These are phyloP conservation scores for Bonnemaisonia californica DNA, from an alignment of 31 red algal species.

Conservation along the genomic window DNA sequence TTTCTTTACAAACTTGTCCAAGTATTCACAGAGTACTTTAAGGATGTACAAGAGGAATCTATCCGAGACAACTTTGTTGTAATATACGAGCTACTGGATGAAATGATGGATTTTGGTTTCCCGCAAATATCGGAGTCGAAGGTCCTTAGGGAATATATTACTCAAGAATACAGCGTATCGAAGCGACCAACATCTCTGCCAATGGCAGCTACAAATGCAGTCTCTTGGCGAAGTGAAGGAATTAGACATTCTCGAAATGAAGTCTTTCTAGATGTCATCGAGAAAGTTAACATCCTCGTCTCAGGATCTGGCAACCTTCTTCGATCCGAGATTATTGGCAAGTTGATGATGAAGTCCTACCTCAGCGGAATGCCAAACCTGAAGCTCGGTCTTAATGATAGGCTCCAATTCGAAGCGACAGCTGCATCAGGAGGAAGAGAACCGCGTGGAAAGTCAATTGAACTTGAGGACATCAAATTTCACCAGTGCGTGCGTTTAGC, in stretches of 20 bases:
- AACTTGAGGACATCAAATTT: slow-evolving; percentile 99
- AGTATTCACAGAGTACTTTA: slow-evolving; percentile 93
- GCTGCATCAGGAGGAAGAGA: slow-evolving; percentile 38
- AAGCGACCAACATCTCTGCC: slow-evolving; percentile 57
- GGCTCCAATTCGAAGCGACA: slow-evolving; percentile 87
- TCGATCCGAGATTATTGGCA: slow-evolving; percentile 87
- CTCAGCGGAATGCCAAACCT: slow-evolving; percentile 96
- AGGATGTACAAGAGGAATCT: slow-evolving; percentile 93
- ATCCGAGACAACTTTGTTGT: slow-evolving; percentile 99
- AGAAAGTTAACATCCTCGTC: slow-evolving; percentile 94
- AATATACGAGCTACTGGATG: slow-evolving; percentile 98
- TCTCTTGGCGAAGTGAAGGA: slow-evolving; percentile 96
- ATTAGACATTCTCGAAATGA: slow-evolving; percentile 95
- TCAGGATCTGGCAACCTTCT: slow-evolving; percentile 82
- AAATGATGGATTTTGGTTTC: slow-evolving; percentile 99
- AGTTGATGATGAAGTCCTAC: slow-evolving; percentile 92
- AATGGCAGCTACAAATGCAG: slow-evolving; percentile 89
- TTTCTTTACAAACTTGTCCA: slow-evolving; percentile 91
- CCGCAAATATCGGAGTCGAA: slow-evolving; percentile 93
- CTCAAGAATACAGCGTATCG: slow-evolving; percentile 71
- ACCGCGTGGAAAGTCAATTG: slow-evolving; percentile 73
- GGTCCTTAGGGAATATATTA: slow-evolving; percentile 90
- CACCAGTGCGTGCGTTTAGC: slow-evolving; percentile 98
- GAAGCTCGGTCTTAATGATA: slow-evolving; percentile 98
- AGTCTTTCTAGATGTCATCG: slow-evolving; percentile 99